Conservation (phyloP, 1,284 basidiomycete species). For the Neotropicomus parvogracilis region DNA sequence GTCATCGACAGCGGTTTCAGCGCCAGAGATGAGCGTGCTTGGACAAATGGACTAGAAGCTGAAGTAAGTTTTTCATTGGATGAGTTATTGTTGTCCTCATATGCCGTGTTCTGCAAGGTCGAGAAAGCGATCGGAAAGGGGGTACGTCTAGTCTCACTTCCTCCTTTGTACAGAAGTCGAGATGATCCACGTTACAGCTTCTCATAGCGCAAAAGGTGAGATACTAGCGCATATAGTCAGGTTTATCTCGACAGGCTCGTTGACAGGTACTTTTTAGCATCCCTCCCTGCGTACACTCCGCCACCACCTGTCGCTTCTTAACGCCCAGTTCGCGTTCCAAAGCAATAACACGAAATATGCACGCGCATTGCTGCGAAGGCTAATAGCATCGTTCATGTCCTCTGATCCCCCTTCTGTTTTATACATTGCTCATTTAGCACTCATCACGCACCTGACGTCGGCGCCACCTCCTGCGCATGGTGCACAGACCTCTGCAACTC, state of each 20-base stretch:
- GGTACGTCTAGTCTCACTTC: constrained; percentile 30
- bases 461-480: constrained; percentile 6
- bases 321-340: constrained; percentile 46
- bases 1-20: constrained; percentile 46
- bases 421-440: constrained; percentile 51
- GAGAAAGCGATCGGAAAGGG: constrained; percentile 51
- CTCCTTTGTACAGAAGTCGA: constrained; percentile 3
- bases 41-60: constrained; percentile 46
- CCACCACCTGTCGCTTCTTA: constrained; percentile 54
- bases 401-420: constrained; percentile 49
- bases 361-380: constrained; percentile 50
- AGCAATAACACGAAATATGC: constrained; percentile 54
- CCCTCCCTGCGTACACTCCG: constrained; percentile 58
- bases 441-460: constrained; percentile 44
- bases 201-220: constrained; percentile 60
- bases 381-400: constrained; percentile 46
- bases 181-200: constrained; percentile 37
- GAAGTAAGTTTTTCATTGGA: constrained; percentile 41
- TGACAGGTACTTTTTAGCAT: constrained; percentile 39
- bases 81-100: constrained; percentile 5
- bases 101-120: constrained; percentile 33
- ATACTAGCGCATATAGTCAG: constrained; percentile 7
- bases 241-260: constrained; percentile 1
- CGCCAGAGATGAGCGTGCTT: constrained; percentile 36
- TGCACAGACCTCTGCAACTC: constrained; percentile 3